Evolutionary conservation across 2,329 filamentous ascomycete species (phyloP).

Genomic region (Microdochium bolleyi): DNA sequence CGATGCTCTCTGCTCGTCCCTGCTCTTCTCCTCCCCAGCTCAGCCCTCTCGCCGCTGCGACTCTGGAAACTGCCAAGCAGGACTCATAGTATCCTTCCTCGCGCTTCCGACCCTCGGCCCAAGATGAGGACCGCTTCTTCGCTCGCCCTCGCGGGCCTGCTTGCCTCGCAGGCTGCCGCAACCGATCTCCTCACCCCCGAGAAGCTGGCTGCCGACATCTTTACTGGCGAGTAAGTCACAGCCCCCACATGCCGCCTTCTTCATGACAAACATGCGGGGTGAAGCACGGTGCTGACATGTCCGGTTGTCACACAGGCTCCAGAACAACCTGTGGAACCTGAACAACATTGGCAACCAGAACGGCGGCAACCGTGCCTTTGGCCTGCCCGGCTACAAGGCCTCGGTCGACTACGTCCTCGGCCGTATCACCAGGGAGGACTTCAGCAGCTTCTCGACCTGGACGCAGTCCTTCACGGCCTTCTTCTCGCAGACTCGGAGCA

Average conservation of each 20-base stretch:
- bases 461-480: conserved; percentile 38
- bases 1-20: too few relatives aligned
- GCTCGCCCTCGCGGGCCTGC: conserved; percentile 4
- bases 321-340: conserved; percentile 44
- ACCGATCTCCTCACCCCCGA: conserved; percentile 26
- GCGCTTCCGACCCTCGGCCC: not conserved
- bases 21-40: too few relatives aligned
- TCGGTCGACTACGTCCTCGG: conserved; percentile 49
- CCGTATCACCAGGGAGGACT: conserved; percentile 28
- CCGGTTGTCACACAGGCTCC: conserved; percentile 28
- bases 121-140: conserved; percentile 2
- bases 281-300: not conserved
- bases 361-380: conserved; percentile 53
- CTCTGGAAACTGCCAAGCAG: too few relatives aligned
- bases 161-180: conserved; percentile 12
- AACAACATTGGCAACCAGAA: conserved; percentile 45
- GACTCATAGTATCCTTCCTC: too few relatives aligned
- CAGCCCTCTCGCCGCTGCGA: too few relatives aligned
- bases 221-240: conserved; percentile 24
- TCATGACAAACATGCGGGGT: not conserved
- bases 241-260: not conserved
- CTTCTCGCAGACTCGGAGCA: conserved; percentile 31
- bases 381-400: conserved; percentile 48
- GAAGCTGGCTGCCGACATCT: conserved; percentile 30
- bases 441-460: conserved; percentile 31